Base-by-base conservation (phyloP, 768 basidiomycete genomes). In the Boletus fagicola region DNA sequence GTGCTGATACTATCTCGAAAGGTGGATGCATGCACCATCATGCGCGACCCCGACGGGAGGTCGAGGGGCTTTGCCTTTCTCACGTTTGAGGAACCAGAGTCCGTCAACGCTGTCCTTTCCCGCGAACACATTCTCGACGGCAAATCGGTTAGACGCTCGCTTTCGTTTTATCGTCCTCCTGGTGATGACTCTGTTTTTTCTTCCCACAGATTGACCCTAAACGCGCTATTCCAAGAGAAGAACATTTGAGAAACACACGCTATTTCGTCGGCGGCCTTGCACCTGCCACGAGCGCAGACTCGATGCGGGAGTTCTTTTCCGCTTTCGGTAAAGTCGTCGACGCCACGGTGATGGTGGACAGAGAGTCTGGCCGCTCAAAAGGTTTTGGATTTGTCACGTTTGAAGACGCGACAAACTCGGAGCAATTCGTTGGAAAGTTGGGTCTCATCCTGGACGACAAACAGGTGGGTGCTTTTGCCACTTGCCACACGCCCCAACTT, bases 341-440 rank as follows among this genome's bases (percentile, higher is more conserved):
- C 65, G 83, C 90, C 3, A 92, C 89, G 4, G 88, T 93, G 51
- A 93, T 93, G 91, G 79, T 90, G 56, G 91, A 93, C 68, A 79
- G 87, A 50, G 88, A 91, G 54, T 83, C 86, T 12, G 81, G 80
- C 5, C 77, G 88, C 26, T 87, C 85, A 33, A 90, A 92, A 70
- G 91, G 91, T 1, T 93, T 93, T 62, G 91, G 90, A 0, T 93
- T 93, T 59, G 86, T 92, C 45, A 93, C 90, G 0, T 93, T 90
- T 67, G 83, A 85, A 60, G 84, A 88, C 59, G 80, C 80, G 39
- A 72, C 74, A 6, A 82, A 80, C 56, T 80, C 86, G 8, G 86
- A 88, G 26, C 81, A 83, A 58, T 81, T 88, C 11, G 81, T 92
- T 42, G 84, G 82, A 4, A 83, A 83, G 58, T 75, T 83, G n/a